A percentile compares a stretch with the other conserved stretches of the same genome.
Evolutionary conservation across 2,329 filamentous ascomycete genomes (phyloP).

Genomic region (Colletotrichum camelliae): DNA sequence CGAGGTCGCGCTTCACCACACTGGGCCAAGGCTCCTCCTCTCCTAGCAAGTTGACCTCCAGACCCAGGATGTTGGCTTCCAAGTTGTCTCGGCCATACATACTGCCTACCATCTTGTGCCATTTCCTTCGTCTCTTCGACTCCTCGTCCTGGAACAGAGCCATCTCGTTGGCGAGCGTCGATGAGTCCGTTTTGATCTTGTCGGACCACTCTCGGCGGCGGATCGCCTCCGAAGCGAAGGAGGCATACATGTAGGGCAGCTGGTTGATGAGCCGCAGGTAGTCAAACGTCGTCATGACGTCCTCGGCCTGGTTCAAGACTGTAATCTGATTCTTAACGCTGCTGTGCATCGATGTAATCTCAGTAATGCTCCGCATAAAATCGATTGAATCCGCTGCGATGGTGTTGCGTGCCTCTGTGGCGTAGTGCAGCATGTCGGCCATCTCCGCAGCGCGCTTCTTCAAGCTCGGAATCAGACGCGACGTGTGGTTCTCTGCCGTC

Average conservation of each 20-base stretch:
- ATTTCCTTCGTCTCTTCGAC: constrained; percentile 83
- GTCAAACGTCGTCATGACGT: constrained; percentile 82
- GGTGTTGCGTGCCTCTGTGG: constrained; percentile 70
- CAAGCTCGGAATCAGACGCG: constrained; percentile 64
- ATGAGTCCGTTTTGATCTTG: constrained; percentile 87
- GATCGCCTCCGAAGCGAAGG: constrained; percentile 84
- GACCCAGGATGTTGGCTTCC: constrained; percentile 73
- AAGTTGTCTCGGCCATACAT: constrained; percentile 70
- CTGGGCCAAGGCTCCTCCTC: constrained; percentile 83
- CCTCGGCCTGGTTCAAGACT: constrained; percentile 72
- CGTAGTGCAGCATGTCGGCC: constrained; percentile 63
- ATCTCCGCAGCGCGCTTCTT: constrained; percentile 63
- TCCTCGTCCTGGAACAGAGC: constrained; percentile 93
- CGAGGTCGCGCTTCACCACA: constrained; percentile 77
- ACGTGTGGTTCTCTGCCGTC: constrained; percentile 67
- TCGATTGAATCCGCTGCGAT: constrained; percentile 69
- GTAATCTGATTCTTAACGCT: constrained; percentile 76
- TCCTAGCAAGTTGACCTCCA: constrained; percentile 85
- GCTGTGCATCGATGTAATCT: constrained; percentile 77
- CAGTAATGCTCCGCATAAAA: constrained; percentile 83
- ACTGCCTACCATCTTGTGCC: constrained; percentile 84
- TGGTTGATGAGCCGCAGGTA: constrained; percentile 80
- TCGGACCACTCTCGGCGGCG: constrained; percentile 89
- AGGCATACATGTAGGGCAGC: constrained; percentile 88
- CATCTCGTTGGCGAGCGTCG: constrained; percentile 90